Evolutionary conservation across 352 stramenopile species (phyloP), one percentile per base, ranked within the genome.

Genomic region (Pythium grandisporangium): DNA sequence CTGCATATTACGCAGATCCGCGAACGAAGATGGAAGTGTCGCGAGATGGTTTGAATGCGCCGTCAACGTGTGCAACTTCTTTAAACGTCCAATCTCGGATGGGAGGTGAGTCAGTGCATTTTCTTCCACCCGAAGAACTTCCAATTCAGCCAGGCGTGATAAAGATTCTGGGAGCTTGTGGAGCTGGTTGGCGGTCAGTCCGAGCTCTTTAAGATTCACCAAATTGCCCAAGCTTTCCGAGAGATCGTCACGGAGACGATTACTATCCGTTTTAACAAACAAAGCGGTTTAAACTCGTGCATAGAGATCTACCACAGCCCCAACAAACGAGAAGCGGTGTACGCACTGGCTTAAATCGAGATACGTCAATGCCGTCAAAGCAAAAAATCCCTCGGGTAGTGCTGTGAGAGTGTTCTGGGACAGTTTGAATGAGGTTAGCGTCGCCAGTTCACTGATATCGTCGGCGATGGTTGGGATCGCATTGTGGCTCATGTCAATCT

Each of bases 401-500:
- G 34, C 7, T 40, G 55, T 37, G 2, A 92, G 54, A n/a, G 55
- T 49, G 49, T 92, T 92, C 45, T 92, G 70, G 30, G 59, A 66
- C 40, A 92, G 42, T 33, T 89, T 89, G 43, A 89, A 59, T 6
- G 58, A 80, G 14, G 52, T 68, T 22, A 89, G 52, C 1, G 70
- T 69, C 21, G 58, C 55, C 8, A 92, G 45, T 16, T 10, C 58
- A 10, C 45, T 58, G 19, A 91, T 74, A 23, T 85, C 72, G 26
- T 74, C 60, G 16, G 57, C 59, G 30, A 91, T 61, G 10, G 44
- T 52, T 1, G 56, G 30, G 43, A 91, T 89, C 1, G 63, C 53
- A 46, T 91, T 89, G 54, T 89, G 78, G 37, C 78, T 91, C 41
- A 91, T 48, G 33, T 91, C 78, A 23, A 88, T 66, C 56, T 87